phyloP scores from a whole-genome alignment of 2,329 filamentous ascomycete genomes.

The Paecilomyces sp. region DNA sequence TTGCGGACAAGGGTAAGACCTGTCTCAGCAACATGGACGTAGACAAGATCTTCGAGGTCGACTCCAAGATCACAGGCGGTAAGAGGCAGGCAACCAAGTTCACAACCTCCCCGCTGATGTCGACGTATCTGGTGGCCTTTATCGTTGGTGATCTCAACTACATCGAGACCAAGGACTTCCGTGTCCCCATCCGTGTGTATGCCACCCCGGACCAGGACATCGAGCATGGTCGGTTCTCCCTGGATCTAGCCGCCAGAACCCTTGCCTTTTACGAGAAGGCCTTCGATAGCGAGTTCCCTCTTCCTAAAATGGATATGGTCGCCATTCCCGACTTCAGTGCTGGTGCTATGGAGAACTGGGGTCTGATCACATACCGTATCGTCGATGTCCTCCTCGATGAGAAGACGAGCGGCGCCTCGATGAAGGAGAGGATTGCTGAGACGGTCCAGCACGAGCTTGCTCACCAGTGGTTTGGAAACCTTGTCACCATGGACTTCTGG shows the following conservation, averaged over 20 bases:
- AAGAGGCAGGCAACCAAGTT: slow-evolving; percentile 84
- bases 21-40: slow-evolving; percentile 98
- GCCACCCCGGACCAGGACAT: slow-evolving; percentile 85
- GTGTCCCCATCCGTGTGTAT: slow-evolving; percentile 88
- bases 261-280: slow-evolving; percentile 93
- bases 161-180: slow-evolving; percentile 86
- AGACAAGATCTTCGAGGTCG: slow-evolving; percentile 66
- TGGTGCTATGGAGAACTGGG: slow-evolving; percentile 98
- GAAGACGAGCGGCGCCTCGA: slow-evolving; percentile 79
- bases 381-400: slow-evolving; percentile 88
- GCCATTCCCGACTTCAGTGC: slow-evolving; percentile 94
- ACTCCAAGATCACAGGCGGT: slow-evolving; percentile 54
- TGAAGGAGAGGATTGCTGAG: slow-evolving; percentile 88
- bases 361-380: slow-evolving; percentile 87
- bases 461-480: slow-evolving; percentile 96
- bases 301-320: slow-evolving; percentile 95
- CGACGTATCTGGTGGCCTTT: slow-evolving; percentile 89
- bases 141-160: slow-evolving; percentile 91
- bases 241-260: slow-evolving; percentile 81
- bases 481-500: slow-evolving; percentile 99
- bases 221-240: slow-evolving; percentile 82
- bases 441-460: slow-evolving; percentile 95
- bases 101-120: slow-evolving; percentile 89
- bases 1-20: slow-evolving; percentile 84
- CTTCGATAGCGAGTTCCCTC: slow-evolving; percentile 77